These are phyloP conservation scores for Melampsora occidentalis DNA, from an alignment of 1,284 basidiomycete species.

Conservation along the genomic window DNA sequence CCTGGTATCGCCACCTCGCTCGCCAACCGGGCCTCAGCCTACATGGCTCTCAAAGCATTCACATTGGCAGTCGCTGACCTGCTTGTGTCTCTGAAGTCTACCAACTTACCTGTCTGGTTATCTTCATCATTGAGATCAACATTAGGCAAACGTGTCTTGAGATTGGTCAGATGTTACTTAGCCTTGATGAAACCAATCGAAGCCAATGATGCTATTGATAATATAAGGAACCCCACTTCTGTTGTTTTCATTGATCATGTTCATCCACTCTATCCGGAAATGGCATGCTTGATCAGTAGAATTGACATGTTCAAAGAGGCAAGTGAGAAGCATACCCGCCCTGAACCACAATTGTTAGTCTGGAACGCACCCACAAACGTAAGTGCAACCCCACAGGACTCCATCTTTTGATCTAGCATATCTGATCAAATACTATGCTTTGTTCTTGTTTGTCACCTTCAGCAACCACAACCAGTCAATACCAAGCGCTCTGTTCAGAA, in stretches of 20 bases:
- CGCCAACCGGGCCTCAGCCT: slow-evolving; percentile 18
- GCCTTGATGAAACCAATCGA: slow-evolving; percentile 1
- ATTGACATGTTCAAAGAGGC: not conserved
- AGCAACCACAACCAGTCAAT: no score
- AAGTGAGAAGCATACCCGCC: not conserved
- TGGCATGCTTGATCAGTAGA: not conserved
- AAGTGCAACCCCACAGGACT: no score
- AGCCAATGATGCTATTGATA: not conserved
- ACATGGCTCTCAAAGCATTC: slow-evolving; percentile 17
- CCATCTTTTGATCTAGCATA: no score
- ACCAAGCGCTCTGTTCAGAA: no score
- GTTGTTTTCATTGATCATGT: not conserved
- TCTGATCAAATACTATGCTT: no score
- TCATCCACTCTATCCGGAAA: not conserved
- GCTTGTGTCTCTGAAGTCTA: slow-evolving; percentile 1
- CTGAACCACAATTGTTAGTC: no score
- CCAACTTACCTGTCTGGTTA: slow-evolving; percentile 3
- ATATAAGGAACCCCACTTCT: not conserved
- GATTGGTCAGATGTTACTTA: slow-evolving; percentile 17
- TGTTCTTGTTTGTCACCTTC: no score
- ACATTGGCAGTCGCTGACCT: not conserved
- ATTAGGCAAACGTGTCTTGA: slow-evolving; percentile 27
- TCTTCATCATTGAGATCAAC: not conserved
- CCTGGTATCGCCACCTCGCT: slow-evolving; percentile 12
- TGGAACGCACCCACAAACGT: no score